phyloP scores from a whole-genome alignment of 148 eudicot genomes.

The Rhododendron vialii region DNA sequence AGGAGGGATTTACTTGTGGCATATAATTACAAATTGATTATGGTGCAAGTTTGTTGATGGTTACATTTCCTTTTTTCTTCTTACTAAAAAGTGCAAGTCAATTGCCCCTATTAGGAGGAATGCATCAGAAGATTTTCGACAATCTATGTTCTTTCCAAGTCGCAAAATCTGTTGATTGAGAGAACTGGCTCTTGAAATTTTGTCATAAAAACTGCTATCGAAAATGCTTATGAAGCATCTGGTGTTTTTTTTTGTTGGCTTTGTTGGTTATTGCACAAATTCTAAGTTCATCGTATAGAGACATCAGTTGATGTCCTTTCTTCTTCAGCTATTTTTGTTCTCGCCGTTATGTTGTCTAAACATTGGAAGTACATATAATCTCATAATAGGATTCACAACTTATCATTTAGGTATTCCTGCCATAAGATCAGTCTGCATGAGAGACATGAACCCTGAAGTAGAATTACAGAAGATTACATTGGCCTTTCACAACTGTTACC shows the following conservation, averaged over 20 bases:
- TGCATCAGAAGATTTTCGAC: not conserved
- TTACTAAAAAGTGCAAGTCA: not conserved
- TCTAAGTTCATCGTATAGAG: not conserved
- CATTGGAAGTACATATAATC: not conserved
- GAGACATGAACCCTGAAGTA: conserved; percentile 47
- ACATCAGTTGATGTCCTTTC: not conserved
- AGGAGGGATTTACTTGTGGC: not conserved
- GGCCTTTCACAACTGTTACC: too few relatives aligned
- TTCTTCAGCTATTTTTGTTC: not conserved
- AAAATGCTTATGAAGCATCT: not conserved
- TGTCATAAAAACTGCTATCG: not conserved
- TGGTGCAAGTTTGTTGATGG: not conserved
- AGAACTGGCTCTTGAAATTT: not conserved
- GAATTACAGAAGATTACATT: too few relatives aligned
- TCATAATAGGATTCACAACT: not conserved
- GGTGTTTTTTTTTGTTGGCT: not conserved
- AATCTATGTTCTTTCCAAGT: not conserved
- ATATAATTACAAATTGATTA: not conserved
- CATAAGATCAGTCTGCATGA: conserved; percentile 81
- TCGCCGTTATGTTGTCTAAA: not conserved
- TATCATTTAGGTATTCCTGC: conserved; percentile 39
- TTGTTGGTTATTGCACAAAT: not conserved
- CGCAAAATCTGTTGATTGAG: not conserved
- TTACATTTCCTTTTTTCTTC: not conserved
- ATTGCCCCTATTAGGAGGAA: not conserved